A percentile compares a stretch with the other conserved stretches of the same genome.
Conservation (phyloP, 176 grass and related monocot genomes). For the Echinochloa phyllopogon region DNA sequence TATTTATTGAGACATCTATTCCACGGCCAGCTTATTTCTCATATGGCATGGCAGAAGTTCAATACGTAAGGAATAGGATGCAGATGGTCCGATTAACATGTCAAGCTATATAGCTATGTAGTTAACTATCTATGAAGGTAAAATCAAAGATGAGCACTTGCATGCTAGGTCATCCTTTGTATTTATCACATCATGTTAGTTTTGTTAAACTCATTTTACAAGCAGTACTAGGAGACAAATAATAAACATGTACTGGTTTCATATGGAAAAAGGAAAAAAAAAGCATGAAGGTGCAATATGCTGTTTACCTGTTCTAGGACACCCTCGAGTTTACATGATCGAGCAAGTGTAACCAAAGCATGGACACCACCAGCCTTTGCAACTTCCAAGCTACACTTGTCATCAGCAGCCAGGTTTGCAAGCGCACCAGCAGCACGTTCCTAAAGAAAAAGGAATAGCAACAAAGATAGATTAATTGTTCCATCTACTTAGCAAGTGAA, state of each 20-base stretch:
- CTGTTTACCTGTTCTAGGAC: conserved; percentile 86
- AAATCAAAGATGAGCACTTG: conserved; percentile 22
- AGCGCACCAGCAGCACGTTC: conserved; percentile 97
- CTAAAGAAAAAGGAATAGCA: conserved; percentile 58
- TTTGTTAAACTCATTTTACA: background rate
- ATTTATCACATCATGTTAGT: conserved; percentile 21
- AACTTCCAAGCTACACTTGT: conserved; percentile 98
- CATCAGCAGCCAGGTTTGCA: conserved; percentile 97
- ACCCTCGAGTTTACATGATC: conserved; percentile 90
- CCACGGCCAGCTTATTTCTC: background rate
- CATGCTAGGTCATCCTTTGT: conserved; percentile 22
- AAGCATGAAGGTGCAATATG: conserved; percentile 26
- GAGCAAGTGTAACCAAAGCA: conserved; percentile 95
- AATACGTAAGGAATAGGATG: conserved; percentile 37
- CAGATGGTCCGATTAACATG: conserved; percentile 10
- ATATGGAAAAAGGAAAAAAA: conserved; percentile 11
- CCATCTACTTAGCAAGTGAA: conserved; percentile 2
- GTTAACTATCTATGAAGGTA: background rate
- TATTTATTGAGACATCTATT: background rate
- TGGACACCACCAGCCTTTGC: conserved; percentile 92
- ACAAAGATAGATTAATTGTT: conserved; percentile 30
- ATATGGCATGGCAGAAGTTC: conserved; percentile 32
- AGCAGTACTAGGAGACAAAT: conserved; percentile 3
- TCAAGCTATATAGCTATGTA: background rate
- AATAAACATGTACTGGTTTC: conserved; percentile 13